Evolutionary conservation across 2,329 filamentous ascomycete genomes (phyloP).

Genomic region (Epichloe elymi): DNA sequence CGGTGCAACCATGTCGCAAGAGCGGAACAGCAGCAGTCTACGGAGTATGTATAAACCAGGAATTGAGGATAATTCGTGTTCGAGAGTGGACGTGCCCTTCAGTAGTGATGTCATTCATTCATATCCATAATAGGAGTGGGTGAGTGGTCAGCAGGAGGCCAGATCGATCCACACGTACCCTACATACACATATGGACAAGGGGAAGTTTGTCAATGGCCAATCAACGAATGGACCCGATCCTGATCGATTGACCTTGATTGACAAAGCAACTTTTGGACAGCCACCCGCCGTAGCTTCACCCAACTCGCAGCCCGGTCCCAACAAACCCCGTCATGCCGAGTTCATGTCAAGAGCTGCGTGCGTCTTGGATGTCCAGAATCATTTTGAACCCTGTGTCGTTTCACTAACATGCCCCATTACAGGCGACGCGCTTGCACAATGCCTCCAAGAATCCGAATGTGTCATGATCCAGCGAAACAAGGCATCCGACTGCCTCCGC

Average conservation of each 20-base stretch:
- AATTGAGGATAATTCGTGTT: not conserved
- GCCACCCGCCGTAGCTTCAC: not conserved
- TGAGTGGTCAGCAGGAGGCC: not conserved
- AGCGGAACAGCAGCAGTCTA: not conserved
- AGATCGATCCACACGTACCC: not conserved
- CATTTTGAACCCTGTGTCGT: no score
- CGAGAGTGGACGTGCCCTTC: not conserved
- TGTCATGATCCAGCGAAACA: conserved; percentile 82
- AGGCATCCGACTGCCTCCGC: conserved; percentile 76
- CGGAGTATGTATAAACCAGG: no score
- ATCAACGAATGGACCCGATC: no score
- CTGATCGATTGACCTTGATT: no score
- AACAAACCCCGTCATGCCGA: conserved; percentile 51
- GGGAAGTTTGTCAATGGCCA: no score
- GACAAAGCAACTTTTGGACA: not conserved
- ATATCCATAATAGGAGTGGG: conserved; percentile 6
- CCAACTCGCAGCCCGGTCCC: not conserved
- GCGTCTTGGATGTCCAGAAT: conserved; percentile 24
- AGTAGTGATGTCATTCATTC: conserved; percentile 9
- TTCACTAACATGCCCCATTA: not conserved
- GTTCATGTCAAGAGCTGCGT: conserved; percentile 96
- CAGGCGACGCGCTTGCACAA: conserved; percentile 81
- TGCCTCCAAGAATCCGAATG: conserved; percentile 96
- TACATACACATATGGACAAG: no score
- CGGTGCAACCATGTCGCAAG: not conserved